Evolutionary conservation across 2,329 filamentous ascomycete species (phyloP).

Genomic region (Stemphylium beticola): DNA sequence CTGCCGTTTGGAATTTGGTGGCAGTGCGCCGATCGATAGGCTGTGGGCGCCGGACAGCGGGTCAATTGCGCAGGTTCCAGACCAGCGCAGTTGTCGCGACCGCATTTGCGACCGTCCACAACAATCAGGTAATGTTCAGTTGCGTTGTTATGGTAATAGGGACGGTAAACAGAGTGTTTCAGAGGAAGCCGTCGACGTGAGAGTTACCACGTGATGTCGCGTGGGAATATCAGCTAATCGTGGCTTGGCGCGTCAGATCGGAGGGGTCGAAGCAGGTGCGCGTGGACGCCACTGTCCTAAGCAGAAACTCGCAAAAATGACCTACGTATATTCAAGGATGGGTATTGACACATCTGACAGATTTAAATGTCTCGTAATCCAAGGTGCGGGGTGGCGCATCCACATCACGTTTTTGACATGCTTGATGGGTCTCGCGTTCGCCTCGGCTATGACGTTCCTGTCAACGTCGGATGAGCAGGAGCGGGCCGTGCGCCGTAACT

Average conservation of each 20-base stretch:
- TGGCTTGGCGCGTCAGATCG: conserved; percentile 2
- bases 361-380: background rate
- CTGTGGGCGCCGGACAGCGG: conserved; percentile 32
- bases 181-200: conserved; percentile 12
- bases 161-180: conserved; percentile 21
- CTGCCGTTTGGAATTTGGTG: conserved; percentile 36
- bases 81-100: conserved; percentile 24
- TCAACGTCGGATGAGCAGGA: background rate
- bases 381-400: conserved; percentile 23
- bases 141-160: conserved; percentile 25
- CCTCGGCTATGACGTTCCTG: conserved; percentile 20
- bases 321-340: too few relatives aligned
- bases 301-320: background rate
- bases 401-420: conserved; percentile 18
- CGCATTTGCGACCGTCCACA: conserved; percentile 22
- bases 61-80: conserved; percentile 17
- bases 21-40: conserved; percentile 36
- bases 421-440: conserved; percentile 24
- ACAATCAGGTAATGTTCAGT: conserved; percentile 10
- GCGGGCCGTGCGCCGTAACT: conserved; percentile 13
- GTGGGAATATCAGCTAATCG: conserved; percentile 1
- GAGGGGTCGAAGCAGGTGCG: background rate
- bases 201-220: conserved; percentile 23
- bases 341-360: background rate
- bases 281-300: background rate